These are phyloP conservation scores for Xylaria sp. DNA, from an alignment of 2,329 filamentous ascomycete genomes.

Conservation along the genomic window DNA sequence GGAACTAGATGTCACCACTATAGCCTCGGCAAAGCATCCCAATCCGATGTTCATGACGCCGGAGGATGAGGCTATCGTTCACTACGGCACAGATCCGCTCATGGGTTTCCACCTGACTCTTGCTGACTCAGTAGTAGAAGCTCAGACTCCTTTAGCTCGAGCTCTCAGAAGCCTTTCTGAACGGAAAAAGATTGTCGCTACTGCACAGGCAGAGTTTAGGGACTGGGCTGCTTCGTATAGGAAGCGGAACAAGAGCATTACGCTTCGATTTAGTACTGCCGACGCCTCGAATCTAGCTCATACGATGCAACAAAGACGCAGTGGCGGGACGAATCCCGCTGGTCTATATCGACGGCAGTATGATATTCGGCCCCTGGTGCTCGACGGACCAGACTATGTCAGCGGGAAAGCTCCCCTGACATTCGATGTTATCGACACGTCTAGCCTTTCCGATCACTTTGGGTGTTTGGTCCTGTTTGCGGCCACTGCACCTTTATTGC, in stretches of 20 bases:
- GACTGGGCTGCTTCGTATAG: not conserved
- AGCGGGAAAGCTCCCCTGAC: not conserved
- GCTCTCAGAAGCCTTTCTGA: not conserved
- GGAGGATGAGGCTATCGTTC: not conserved
- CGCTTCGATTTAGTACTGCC: not conserved
- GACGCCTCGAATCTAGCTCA: not conserved
- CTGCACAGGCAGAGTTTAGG: not conserved
- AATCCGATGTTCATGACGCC: not conserved
- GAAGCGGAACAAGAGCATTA: not conserved
- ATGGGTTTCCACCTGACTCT: not conserved
- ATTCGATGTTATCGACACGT: slow-evolving; percentile 1
- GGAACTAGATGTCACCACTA: not conserved
- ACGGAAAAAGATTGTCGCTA: not conserved
- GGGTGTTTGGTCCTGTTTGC: not conserved
- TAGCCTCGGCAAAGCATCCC: not conserved
- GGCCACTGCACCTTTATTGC: not conserved
- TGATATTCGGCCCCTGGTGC: not conserved
- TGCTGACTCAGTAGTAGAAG: not conserved
- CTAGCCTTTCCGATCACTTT: not conserved
- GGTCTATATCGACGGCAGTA: not conserved
- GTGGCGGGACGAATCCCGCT: not conserved
- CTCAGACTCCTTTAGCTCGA: not conserved
- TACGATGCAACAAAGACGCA: not conserved
- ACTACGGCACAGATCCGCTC: not conserved
- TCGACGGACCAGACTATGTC: not conserved